Evolutionary conservation across 2,329 filamentous ascomycete genomes (phyloP), one percentile per base, ranked within the genome.

Genomic region (Colletotrichum sp.): DNA sequence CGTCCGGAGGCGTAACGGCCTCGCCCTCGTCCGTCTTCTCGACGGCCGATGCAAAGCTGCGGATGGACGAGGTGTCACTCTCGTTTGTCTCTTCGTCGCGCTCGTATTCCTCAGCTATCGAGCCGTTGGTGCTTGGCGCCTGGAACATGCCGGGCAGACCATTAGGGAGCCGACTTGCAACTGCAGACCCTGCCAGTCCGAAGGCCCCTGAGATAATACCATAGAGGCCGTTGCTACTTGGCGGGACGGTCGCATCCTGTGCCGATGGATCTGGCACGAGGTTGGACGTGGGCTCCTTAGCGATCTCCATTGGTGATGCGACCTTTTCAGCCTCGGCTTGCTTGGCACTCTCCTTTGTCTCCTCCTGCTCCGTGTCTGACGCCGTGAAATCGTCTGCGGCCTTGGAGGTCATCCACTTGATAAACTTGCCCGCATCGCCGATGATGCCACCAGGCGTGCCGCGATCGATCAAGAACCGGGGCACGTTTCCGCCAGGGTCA

Each of bases 391-490:
- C 82, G 6, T 83, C 80, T 16, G 81, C 76, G 12, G 81, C 80
- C 73, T 85, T 86, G 6, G 85, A 80, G 9, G 84, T 84, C 34
- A 90, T 79, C 95, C 95, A 98, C 71, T 95, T 90, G 16, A 97
- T 81, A 77, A 98, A 97, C 82, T 96, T 97, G 67, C 89, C 89
- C 0, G 95, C 93, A 81, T 98, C 95, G 55, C 88, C 88, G 31
- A 95, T 89, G 78, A 98, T 97, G 43, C 94, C 94, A 13, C 89
- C 91, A 0, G 95, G 95, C 0, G 95, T 98, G 34, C 94, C 94
- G 80, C 94, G 92, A 79, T 98, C 95, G n/a, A 98, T 94, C 89
- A 98, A 92, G 84, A 97, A 98, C 16, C 94, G 90, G 2, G 95
- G 95, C 21, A 98, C 95, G 73, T 92, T 96, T 66, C 95, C 95